A percentile compares a stretch with the other conserved stretches of the same genome.
phyloP scores from a whole-genome alignment of 306 rosid species.

The Trifolium repens region DNA sequence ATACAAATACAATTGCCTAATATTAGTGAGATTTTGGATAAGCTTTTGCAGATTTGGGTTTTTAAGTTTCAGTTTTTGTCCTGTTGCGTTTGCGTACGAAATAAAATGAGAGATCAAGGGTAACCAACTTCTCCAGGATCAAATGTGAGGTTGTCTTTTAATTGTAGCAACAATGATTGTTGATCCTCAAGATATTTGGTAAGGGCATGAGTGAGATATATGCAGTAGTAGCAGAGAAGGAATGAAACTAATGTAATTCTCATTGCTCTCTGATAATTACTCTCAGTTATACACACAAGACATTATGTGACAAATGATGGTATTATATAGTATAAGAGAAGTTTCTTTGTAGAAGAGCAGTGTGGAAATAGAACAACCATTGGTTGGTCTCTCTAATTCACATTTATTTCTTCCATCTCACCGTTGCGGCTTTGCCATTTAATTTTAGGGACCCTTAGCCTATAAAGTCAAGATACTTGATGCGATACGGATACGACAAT shows the following conservation, averaged over 20 bases:
- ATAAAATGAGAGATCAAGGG: conserved; percentile 38
- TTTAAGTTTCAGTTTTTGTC: background rate
- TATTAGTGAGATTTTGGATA: conserved; percentile 36
- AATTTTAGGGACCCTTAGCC: no score
- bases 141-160: conserved; percentile 35
- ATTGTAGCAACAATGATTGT: conserved; percentile 36
- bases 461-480: no score
- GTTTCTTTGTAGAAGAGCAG: no score
- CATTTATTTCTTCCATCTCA: no score
- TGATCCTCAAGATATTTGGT: conserved; percentile 41
- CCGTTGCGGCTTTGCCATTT: no score
- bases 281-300: background rate
- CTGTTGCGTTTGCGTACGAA: background rate
- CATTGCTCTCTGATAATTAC: background rate
- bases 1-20: conserved; percentile 31
- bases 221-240: background rate
- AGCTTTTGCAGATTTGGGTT: conserved; percentile 9
- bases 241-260: background rate
- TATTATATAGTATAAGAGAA: no score
- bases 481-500: no score
- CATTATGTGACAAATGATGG: no score
- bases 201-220: background rate
- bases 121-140: background rate
- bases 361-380: no score
- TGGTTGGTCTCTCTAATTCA: no score